phyloP scores from a whole-genome alignment of 208 protist species.

The Acanthamoeba triangularis region DNA sequence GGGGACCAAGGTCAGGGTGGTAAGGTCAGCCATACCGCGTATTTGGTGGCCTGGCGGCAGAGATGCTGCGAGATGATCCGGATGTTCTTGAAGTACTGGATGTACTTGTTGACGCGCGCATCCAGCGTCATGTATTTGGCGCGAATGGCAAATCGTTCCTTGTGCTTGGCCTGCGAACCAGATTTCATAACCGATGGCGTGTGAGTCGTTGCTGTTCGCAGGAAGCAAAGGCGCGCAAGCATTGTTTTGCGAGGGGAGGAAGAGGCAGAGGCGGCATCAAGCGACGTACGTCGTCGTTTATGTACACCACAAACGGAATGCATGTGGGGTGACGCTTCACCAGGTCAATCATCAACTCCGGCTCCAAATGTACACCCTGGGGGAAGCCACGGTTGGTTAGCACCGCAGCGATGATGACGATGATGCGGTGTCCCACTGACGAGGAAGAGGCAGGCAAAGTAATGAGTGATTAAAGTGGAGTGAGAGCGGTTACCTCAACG shows the following conservation, averaged over 20 bases:
- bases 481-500: conserved; percentile 77
- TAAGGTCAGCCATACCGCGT: conserved; percentile 70
- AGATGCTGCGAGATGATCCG: conserved; percentile 93
- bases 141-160: conserved; percentile 94
- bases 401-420: not conserved
- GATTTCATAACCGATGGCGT: no score
- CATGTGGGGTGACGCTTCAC: conserved; percentile 87
- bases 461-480: not conserved
- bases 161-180: conserved; percentile 89
- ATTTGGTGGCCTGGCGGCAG: conserved; percentile 83
- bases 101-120: conserved; percentile 93
- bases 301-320: conserved; percentile 93
- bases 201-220: not conserved
- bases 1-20: not conserved
- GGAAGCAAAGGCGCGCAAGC: not conserved
- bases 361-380: conserved; percentile 89
- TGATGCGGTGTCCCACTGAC: not conserved
- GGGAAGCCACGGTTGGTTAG: not conserved
- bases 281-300: conserved; percentile 90
- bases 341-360: conserved; percentile 86
- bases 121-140: conserved; percentile 95
- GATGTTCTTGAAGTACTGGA: conserved; percentile 94
- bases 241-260: not conserved
- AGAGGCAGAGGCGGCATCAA: not conserved
- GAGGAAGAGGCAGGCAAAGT: not conserved